Conservation (phyloP, 208 protist species). For the Wallacemonas sp. region DNA sequence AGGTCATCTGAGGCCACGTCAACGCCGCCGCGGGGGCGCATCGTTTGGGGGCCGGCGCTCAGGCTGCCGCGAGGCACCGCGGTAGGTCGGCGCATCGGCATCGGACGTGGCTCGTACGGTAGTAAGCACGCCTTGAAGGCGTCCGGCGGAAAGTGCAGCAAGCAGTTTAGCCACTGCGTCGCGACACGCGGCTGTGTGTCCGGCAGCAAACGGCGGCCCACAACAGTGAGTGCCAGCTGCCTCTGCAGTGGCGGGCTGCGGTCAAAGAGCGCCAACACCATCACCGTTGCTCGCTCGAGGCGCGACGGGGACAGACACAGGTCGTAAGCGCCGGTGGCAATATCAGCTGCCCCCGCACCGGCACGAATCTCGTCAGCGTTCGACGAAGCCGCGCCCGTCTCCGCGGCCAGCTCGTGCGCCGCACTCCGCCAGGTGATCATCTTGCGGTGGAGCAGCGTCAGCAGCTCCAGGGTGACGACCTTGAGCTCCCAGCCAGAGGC, state of each 20-base stretch:
- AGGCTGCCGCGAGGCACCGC: background rate
- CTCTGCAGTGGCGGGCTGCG: slow-evolving; percentile 16
- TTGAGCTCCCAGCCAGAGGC: slow-evolving; percentile 31
- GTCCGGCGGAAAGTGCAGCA: slow-evolving; percentile 22
- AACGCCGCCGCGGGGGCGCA: background rate
- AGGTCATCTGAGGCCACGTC: background rate
- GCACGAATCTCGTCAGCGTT: background rate
- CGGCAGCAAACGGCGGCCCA: slow-evolving; percentile 39
- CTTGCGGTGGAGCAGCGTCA: slow-evolving; percentile 12
- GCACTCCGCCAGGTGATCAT: background rate
- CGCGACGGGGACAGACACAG: background rate
- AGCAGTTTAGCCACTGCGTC: slow-evolving; percentile 28
- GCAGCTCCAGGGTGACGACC: slow-evolving; percentile 13
- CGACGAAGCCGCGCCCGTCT: background rate
- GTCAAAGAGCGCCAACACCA: background rate
- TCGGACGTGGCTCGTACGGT: slow-evolving; percentile 12
- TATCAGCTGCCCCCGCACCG: background rate
- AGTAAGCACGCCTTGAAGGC: slow-evolving; percentile 20
- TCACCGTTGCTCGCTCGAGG: slow-evolving; percentile 20
- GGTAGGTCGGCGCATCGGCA: slow-evolving; percentile 1
- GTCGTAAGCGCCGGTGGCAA: background rate
- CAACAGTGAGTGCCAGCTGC: slow-evolving; percentile 49
- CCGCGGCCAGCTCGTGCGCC: background rate
- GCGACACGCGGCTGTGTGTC: slow-evolving; percentile 39
- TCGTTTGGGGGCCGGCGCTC: background rate